Evolutionary conservation across 164 flowering plant species (phyloP).

Genomic region (Santalum album): DNA sequence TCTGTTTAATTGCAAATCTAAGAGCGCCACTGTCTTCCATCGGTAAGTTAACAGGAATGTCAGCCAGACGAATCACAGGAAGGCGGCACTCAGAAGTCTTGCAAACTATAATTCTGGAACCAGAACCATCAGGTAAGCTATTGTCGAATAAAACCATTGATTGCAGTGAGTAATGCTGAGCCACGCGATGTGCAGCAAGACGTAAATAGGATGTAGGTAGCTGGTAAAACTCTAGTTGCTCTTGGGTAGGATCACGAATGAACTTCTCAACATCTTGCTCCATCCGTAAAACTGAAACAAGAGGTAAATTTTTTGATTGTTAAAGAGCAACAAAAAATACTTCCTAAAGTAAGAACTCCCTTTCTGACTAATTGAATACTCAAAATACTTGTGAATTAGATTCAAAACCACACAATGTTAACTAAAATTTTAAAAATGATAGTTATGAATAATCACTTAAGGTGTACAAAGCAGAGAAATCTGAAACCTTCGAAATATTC

Average conservation of each 20-base stretch:
- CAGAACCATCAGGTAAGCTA: slow-evolving; percentile 71
- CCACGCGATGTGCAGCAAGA: slow-evolving; percentile 95
- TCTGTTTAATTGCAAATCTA: slow-evolving; percentile 88
- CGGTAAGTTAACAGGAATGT: slow-evolving; percentile 72
- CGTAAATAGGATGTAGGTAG: slow-evolving; percentile 96
- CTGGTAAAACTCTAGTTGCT: slow-evolving; percentile 88
- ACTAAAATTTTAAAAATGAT: no score
- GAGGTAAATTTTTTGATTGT: no score
- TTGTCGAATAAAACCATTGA: slow-evolving; percentile 80
- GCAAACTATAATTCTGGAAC: slow-evolving; percentile 71
- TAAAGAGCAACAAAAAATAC: no score
- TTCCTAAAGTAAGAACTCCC: no score
- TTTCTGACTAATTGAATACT: no score
- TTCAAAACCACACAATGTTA: no score
- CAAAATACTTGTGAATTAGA: no score
- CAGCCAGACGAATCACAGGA: slow-evolving; percentile 78
- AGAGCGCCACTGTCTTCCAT: slow-evolving; percentile 43
- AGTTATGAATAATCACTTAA: no score
- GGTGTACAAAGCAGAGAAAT: no score
- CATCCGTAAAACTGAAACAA: slow-evolving; percentile 69
- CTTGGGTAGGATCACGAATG: slow-evolving; percentile 66
- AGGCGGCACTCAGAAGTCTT: slow-evolving; percentile 62
- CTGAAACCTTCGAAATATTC: no score
- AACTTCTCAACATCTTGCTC: slow-evolving; percentile 95
- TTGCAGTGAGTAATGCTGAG: slow-evolving; percentile 87